Conservation (phyloP, 805 yeast species). For the Citeromyces matritensis region DNA sequence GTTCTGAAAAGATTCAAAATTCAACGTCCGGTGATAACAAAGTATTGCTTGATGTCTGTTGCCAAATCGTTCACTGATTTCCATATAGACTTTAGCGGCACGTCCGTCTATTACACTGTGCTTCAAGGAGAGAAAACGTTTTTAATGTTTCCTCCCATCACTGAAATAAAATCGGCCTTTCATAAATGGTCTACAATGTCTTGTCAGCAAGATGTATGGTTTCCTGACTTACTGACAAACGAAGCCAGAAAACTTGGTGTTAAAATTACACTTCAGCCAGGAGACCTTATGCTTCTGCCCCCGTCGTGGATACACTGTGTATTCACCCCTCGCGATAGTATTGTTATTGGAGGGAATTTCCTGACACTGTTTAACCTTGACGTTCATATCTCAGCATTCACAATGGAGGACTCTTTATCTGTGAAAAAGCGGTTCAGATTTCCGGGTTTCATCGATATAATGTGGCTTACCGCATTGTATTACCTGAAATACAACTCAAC, state of each 20-base stretch:
- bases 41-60: conserved; percentile 80
- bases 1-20: conserved; percentile 7
- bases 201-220: conserved; percentile 49
- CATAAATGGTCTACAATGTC: conserved; percentile 58
- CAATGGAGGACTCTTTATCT: conserved; percentile 49
- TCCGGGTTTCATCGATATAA: conserved; percentile 56
- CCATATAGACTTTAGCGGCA: conserved; percentile 87
- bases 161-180: conserved; percentile 42
- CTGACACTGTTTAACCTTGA: conserved; percentile 48
- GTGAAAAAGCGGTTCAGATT: conserved; percentile 69
- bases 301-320: conserved; percentile 93
- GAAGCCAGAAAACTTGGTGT: conserved; percentile 9
- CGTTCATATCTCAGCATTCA: conserved; percentile 45
- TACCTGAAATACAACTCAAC: conserved; percentile 6
- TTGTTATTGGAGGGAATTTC: conserved; percentile 83
- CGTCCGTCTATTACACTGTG: conserved; percentile 80
- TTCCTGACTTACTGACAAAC: conserved; percentile 31
- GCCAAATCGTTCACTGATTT: conserved; percentile 73
- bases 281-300: conserved; percentile 74
- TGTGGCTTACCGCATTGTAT: conserved; percentile 53
- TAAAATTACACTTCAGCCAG: conserved; percentile 22
- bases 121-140: conserved; percentile 64
- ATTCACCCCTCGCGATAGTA: conserved; percentile 64
- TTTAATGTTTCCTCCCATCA: conserved; percentile 67
- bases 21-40: conserved; percentile 44